Evolutionary conservation across 2,329 filamentous ascomycete species (phyloP), one percentile per base, ranked within the genome.

Genomic region (Gnomoniopsis sp.): DNA sequence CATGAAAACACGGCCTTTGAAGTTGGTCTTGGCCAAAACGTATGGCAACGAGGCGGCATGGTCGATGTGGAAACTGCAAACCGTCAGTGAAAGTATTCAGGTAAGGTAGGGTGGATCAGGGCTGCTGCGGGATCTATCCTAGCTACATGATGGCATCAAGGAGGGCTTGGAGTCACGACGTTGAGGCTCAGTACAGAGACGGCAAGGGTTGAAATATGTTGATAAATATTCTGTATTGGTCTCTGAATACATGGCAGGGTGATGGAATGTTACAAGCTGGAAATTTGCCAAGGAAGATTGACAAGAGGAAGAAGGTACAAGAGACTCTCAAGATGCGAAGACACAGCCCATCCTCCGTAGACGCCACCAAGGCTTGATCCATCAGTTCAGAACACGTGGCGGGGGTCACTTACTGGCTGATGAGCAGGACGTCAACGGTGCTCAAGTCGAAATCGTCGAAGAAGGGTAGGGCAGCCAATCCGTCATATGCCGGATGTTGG

Each of bases 21-120:
- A 99, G 74, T 97, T 97, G 41, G 95, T 98, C 78, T 99, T 99
- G 64, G 93, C 90, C 64, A 99, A 84, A 60, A 99, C 95, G 72
- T 98, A 99, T 48, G 95, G 95, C 49, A 99, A 79, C n/a, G 93
- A 96, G 17, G 93, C 93, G n/a, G 95, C 95, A 78, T 99, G 95
- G 71, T 99, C 95, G 72, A 98, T 83, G 74, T 99, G 95, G 71
- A 99, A 99, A 89, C 93, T 97, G 34, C 65, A 43, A 14, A 52
- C 61, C 55, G 62, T 68, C 60, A 68, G 67, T 66, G 65, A 17
- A 53, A 19, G 23, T 52, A 46, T 34, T n/a, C 34, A 34, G n/a
- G 44, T 8, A 33, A 19, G 30, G 30, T 11, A 22, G 15, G 34
- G 15, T 14, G 15, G 6, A n/a, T 17, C 12, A 14, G 17, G 49